A percentile compares a stretch with the other conserved stretches of the same genome.
These are phyloP conservation scores for Alternaria consortialis DNA, from an alignment of 2,329 filamentous ascomycete species.

Conservation along the genomic window DNA sequence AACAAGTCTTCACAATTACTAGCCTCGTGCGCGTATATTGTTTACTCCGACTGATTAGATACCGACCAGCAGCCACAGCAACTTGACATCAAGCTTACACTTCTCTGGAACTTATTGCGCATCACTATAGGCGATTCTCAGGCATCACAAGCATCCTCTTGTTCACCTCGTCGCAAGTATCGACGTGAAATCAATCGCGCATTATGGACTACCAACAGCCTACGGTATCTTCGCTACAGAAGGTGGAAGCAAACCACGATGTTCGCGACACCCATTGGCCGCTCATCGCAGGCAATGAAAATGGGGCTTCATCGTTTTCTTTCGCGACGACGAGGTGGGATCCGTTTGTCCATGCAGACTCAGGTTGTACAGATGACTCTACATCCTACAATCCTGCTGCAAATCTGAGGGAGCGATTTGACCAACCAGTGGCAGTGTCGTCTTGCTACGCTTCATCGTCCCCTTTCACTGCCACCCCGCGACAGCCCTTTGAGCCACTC, in stretches of 20 bases:
- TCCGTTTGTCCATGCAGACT: background rate
- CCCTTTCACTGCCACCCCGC: background rate
- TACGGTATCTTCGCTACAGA: background rate
- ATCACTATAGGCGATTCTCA: background rate
- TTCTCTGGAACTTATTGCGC: background rate
- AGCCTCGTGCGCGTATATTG: background rate
- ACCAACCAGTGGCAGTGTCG: background rate
- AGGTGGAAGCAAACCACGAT: background rate
- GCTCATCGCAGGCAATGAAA: background rate
- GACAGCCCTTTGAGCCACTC: background rate
- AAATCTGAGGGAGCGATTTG: background rate
- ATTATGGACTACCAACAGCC: background rate
- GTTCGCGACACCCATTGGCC: background rate
- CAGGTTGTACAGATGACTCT: background rate
- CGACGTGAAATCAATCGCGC: too few relatives aligned
- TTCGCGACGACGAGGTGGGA: background rate
- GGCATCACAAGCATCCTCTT: background rate
- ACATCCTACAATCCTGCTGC: background rate
- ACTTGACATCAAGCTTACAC: background rate
- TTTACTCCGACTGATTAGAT: background rate
- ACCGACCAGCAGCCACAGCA: background rate
- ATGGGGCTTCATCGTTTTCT: background rate
- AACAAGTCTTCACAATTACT: background rate
- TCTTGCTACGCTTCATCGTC: background rate
- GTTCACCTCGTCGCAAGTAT: background rate